These are phyloP conservation scores for Pseudocercospora eumusae DNA, from an alignment of 2,329 filamentous ascomycete species.

Conservation along the genomic window DNA sequence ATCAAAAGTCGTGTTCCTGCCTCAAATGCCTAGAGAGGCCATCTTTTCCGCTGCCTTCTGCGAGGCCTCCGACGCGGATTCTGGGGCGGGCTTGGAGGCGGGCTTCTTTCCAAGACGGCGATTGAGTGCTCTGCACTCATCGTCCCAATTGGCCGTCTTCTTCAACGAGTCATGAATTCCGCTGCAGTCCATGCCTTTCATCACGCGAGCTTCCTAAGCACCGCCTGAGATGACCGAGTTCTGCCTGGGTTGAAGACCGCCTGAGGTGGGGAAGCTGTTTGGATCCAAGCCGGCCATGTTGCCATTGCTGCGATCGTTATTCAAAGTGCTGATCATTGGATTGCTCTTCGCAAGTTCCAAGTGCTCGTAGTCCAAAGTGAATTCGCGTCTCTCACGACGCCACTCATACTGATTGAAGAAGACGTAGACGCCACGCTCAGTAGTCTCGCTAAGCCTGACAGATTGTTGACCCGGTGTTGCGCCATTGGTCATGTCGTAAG, in stretches of 20 bases:
- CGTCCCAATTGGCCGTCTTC: not conserved
- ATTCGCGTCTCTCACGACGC: slow-evolving; percentile 55
- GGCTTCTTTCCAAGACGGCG: not conserved
- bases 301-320: not conserved
- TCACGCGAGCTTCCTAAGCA: slow-evolving; percentile 8
- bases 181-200: not conserved
- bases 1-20: not conserved
- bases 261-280: not conserved
- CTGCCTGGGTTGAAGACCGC: not conserved
- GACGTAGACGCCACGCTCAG: slow-evolving; percentile 56
- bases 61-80: not conserved
- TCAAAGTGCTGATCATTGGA: slow-evolving; percentile 34
- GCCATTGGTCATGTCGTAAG: slow-evolving; percentile 35
- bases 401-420: slow-evolving; percentile 58
- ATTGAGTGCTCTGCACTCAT: not conserved
- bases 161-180: not conserved
- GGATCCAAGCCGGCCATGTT: slow-evolving; percentile 6
- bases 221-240: slow-evolving; percentile 13
- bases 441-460: slow-evolving; percentile 48
- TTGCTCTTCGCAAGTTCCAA: slow-evolving; percentile 40
- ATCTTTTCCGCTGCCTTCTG: not conserved
- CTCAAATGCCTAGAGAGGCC: not conserved
- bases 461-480: slow-evolving; percentile 39
- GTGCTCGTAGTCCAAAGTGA: slow-evolving; percentile 55
- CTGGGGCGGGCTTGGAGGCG: not conserved